A percentile compares a stretch with the other conserved stretches of the same genome.
Conservation (phyloP, 1,284 basidiomycete species). For the Cryptococcus maquisensis region DNA sequence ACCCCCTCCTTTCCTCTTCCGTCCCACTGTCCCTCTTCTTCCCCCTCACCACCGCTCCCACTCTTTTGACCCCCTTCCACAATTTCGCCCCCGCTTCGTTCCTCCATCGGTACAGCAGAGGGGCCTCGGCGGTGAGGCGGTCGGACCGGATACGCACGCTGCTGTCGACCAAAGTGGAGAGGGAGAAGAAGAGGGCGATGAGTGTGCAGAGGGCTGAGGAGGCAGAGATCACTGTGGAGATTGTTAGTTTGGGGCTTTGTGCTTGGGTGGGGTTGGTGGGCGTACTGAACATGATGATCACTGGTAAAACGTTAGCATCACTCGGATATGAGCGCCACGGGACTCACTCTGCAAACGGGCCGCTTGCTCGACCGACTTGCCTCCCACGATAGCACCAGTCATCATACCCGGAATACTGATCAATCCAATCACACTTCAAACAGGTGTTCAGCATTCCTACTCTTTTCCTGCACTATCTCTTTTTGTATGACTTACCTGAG, state of each 20-base stretch:
- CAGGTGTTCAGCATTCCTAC: not conserved
- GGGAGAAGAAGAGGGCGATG: slow-evolving; percentile 58
- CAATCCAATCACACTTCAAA: slow-evolving; percentile 66
- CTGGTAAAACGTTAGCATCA: slow-evolving; percentile 18
- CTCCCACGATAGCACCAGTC: slow-evolving; percentile 82
- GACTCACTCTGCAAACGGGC: slow-evolving; percentile 65
- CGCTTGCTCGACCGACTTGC: slow-evolving; percentile 74
- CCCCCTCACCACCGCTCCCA: not conserved
- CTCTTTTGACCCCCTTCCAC: slow-evolving; percentile 27
- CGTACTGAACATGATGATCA: slow-evolving; percentile 78
- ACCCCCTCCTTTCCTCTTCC: slow-evolving; percentile 6
- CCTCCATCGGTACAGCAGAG: slow-evolving; percentile 54
- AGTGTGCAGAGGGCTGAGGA: slow-evolving; percentile 66
- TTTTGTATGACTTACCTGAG: slow-evolving; percentile 61
- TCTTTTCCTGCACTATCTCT: not conserved
- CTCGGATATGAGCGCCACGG: not conserved
- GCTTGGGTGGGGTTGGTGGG: not conserved
- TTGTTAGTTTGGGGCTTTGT: not conserved
- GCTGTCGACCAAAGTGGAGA: slow-evolving; percentile 62
- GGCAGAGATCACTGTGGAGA: slow-evolving; percentile 61
- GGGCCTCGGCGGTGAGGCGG: slow-evolving; percentile 57
- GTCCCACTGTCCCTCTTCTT: slow-evolving; percentile 3
- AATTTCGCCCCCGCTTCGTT: slow-evolving; percentile 34
- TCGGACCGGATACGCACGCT: slow-evolving; percentile 68
- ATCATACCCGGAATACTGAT: slow-evolving; percentile 70